Conservation (phyloP, 2,329 filamentous ascomycete species). For the Aspergillus felis region DNA sequence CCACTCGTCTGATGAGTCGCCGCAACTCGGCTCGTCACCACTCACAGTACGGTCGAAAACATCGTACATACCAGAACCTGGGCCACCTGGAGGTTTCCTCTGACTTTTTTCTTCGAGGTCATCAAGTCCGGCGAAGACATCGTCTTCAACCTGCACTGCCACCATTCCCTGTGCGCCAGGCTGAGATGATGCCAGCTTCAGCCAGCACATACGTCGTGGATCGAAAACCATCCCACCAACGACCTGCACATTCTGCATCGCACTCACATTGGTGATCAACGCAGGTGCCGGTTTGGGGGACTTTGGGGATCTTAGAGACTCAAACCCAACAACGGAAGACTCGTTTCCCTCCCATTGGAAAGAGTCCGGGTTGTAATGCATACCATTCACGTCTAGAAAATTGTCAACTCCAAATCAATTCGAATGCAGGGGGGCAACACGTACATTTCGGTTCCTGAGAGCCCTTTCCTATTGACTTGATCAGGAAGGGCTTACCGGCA, state of each 20-base stretch:
- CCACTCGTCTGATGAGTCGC: slow-evolving; percentile 63
- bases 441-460: slow-evolving; percentile 77
- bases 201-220: slow-evolving; percentile 94
- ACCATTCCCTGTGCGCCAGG: slow-evolving; percentile 33
- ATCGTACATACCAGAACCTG: slow-evolving; percentile 22
- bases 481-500: slow-evolving; percentile 71
- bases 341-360: slow-evolving; percentile 97
- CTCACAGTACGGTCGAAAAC: slow-evolving; percentile 23
- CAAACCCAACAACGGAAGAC: slow-evolving; percentile 73
- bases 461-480: slow-evolving; percentile 72
- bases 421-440: slow-evolving; percentile 28
- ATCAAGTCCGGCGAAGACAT: slow-evolving; percentile 91
- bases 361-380: slow-evolving; percentile 87
- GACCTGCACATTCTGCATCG: slow-evolving; percentile 81
- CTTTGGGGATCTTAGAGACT: slow-evolving; percentile 45
- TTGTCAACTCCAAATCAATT: slow-evolving; percentile 11
- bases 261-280: slow-evolving; percentile 85
- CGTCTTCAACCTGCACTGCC: slow-evolving; percentile 76
- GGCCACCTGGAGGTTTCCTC: slow-evolving; percentile 18
- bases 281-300: slow-evolving; percentile 52
- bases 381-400: slow-evolving; percentile 74
- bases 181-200: slow-evolving; percentile 64
- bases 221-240: slow-evolving; percentile 99
- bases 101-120: slow-evolving; percentile 69
- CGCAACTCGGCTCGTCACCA: slow-evolving; percentile 40